Conservation (phyloP, 2,329 filamentous ascomycete genomes). For the Phoma sp. region DNA sequence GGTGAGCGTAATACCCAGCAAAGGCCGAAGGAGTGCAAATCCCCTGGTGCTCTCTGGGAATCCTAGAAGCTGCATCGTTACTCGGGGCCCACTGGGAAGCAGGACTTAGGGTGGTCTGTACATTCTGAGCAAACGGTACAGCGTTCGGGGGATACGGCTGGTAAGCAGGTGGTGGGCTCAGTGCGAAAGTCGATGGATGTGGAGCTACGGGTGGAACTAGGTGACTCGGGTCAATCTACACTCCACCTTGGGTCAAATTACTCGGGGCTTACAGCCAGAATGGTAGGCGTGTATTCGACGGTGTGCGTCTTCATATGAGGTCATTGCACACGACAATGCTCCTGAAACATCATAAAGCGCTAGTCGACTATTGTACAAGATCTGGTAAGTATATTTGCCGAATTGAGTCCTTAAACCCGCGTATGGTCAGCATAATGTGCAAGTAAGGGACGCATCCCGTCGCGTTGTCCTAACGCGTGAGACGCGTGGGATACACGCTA, state of each 20-base stretch:
- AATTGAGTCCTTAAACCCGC: background rate
- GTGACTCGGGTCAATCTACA: background rate
- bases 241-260: too few relatives aligned
- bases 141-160: background rate
- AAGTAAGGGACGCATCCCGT: background rate
- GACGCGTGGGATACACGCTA: conserved; percentile 10
- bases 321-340: background rate
- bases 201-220: background rate
- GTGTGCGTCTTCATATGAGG: background rate
- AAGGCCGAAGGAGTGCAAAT: background rate
- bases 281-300: background rate
- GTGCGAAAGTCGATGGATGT: background rate
- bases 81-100: background rate
- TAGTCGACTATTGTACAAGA: background rate
- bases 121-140: background rate
- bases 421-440: background rate
- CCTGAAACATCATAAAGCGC: background rate
- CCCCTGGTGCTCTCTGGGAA: background rate
- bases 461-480: background rate
- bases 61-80: too few relatives aligned
- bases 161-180: background rate
- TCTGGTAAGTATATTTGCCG: background rate
- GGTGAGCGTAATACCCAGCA: too few relatives aligned
- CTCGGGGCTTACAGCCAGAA: background rate
- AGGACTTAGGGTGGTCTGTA: background rate